phyloP scores from a whole-genome alignment of 345 rosid species.

The Hirschfeldia incana region DNA sequence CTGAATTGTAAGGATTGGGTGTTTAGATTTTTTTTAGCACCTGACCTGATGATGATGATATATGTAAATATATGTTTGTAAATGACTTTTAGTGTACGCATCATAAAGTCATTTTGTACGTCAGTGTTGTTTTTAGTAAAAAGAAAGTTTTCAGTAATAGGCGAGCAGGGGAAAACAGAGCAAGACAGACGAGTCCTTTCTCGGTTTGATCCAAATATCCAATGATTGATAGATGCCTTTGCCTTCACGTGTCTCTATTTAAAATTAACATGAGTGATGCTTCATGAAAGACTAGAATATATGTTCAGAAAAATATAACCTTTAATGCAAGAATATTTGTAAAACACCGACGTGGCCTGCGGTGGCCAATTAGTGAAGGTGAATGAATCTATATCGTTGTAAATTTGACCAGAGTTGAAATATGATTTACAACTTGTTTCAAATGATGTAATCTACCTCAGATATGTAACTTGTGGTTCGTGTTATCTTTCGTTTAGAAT shows the following conservation, averaged over 20 bases:
- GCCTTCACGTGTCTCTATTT: not conserved
- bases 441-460: not conserved
- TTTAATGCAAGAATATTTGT: too few relatives aligned
- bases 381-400: not conserved
- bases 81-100: not conserved
- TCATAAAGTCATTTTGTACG: not conserved
- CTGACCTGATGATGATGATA: not conserved
- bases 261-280: too few relatives aligned
- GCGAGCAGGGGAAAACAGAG: constrained; percentile 24
- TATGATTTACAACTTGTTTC: not conserved
- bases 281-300: too few relatives aligned
- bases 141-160: not conserved
- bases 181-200: not conserved
- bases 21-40: not conserved
- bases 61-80: not conserved
- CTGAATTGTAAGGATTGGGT: constrained; percentile 23
- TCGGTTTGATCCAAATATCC: not conserved
- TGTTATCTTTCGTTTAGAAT: not conserved
- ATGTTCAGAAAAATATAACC: too few relatives aligned
- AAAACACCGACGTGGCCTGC: not conserved
- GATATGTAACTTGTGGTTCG: not conserved
- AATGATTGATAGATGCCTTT: not conserved
- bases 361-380: not conserved
- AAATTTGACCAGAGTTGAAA: not conserved
- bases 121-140: too few relatives aligned